phyloP scores from a whole-genome alignment of 2,329 filamentous ascomycete species.

The Hymenoscyphus infarciens region DNA sequence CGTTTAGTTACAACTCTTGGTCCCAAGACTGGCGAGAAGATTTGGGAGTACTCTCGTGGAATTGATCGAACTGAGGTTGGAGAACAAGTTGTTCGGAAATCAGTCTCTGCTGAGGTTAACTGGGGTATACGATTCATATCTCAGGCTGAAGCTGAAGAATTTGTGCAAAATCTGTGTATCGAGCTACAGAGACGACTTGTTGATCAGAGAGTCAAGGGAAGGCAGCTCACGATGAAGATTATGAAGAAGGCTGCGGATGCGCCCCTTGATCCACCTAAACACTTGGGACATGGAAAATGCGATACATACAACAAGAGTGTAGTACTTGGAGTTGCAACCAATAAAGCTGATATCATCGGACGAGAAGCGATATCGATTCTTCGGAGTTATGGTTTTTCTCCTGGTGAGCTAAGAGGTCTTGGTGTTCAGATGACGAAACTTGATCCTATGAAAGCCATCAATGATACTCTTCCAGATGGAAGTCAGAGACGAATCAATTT shows the following conservation, averaged over 20 bases:
- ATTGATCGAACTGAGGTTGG: conserved; percentile 85
- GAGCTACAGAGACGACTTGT: conserved; percentile 79
- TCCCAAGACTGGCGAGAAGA: conserved; percentile 86
- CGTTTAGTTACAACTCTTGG: conserved; percentile 70
- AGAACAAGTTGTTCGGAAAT: conserved; percentile 81
- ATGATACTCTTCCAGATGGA: conserved; percentile 56
- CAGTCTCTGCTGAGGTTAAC: conserved; percentile 94
- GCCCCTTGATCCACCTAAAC: conserved; percentile 86
- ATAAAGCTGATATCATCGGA: conserved; percentile 65
- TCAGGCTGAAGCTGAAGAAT: conserved; percentile 90
- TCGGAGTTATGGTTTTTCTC: conserved; percentile 75
- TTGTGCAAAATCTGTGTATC: conserved; percentile 77
- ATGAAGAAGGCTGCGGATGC: conserved; percentile 86
- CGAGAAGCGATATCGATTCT: conserved; percentile 85
- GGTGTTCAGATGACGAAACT: conserved; percentile 93
- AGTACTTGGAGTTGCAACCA: conserved; percentile 78
- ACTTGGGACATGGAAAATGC: conserved; percentile 91
- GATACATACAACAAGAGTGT: conserved; percentile 90
- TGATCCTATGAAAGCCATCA: conserved; percentile 65
- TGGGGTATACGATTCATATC: conserved; percentile 96
- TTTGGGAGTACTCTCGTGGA: conserved; percentile 86
- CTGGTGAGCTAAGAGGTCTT: conserved; percentile 88
- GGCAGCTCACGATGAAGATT: conserved; percentile 87
- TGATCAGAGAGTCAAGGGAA: conserved; percentile 82
- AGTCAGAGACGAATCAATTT: conserved; percentile 81